phyloP scores from a whole-genome alignment of 257 asterid species.

The Solanum virginianum region DNA sequence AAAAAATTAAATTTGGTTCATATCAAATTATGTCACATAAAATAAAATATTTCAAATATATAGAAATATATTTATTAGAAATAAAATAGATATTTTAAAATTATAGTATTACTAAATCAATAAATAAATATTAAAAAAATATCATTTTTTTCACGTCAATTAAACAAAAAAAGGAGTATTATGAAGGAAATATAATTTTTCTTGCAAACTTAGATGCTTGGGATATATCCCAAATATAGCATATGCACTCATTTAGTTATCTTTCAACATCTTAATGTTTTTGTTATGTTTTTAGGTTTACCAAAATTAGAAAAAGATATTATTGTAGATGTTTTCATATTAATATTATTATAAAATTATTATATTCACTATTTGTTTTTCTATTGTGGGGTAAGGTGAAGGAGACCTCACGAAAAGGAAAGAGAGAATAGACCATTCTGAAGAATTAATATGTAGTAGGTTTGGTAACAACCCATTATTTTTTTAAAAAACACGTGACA shows the following conservation, averaged over 20 bases:
- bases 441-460: neutral
- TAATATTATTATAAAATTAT: neutral
- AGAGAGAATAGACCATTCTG: neutral
- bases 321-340: neutral
- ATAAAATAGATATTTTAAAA: neutral
- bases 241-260: neutral
- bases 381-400: constrained; percentile 18
- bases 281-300: constrained; percentile 8
- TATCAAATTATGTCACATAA: no score
- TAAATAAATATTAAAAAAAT: no score
- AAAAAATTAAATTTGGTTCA: no score
- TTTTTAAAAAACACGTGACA: no score
- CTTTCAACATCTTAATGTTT: neutral
- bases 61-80: no score
- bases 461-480: no score
- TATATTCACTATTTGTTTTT: neutral
- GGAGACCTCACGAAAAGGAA: neutral
- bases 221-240: neutral
- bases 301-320: constrained; percentile 34
- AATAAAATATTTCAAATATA: no score
- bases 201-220: neutral
- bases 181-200: neutral
- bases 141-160: neutral
- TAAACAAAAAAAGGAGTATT: neutral
- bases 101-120: neutral